A percentile compares a stretch with the other conserved stretches of the same genome.
Conservation (phyloP, 345 rosid species). For the Lepidium africanum region DNA sequence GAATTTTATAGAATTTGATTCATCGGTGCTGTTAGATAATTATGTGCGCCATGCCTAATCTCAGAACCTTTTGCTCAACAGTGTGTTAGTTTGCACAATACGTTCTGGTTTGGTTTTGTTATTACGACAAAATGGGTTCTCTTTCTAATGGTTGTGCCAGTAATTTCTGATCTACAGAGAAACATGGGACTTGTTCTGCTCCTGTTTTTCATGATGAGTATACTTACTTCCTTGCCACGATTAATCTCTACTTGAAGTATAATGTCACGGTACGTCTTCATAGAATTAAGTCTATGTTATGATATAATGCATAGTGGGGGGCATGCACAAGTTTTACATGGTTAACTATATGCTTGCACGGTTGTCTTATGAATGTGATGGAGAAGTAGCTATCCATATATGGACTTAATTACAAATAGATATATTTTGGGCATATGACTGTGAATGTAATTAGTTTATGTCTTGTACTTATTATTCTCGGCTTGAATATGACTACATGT, state of each 20-base stretch:
- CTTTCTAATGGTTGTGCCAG: background rate
- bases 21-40: background rate
- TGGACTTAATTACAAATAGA: background rate
- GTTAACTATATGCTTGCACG: background rate
- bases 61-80: background rate
- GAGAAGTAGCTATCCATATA: background rate
- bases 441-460: background rate
- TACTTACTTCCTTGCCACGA: constrained; percentile 55
- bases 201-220: constrained; percentile 78
- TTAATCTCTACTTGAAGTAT: constrained; percentile 74
- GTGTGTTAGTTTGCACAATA: background rate
- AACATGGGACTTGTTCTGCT: constrained; percentile 88
- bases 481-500: background rate
- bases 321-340: background rate
- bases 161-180: constrained; percentile 48
- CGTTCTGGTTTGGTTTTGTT: background rate
- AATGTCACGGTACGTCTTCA: constrained; percentile 71
- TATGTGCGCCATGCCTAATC: background rate
- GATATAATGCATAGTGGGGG: background rate
- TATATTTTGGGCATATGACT: background rate
- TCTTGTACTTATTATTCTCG: background rate
- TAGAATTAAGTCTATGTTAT: background rate
- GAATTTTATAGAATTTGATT: background rate
- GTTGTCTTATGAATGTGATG: background rate
- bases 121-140: background rate